Evolutionary conservation across 257 asterid species (phyloP).

Genomic region (Gentiana dahurica): DNA sequence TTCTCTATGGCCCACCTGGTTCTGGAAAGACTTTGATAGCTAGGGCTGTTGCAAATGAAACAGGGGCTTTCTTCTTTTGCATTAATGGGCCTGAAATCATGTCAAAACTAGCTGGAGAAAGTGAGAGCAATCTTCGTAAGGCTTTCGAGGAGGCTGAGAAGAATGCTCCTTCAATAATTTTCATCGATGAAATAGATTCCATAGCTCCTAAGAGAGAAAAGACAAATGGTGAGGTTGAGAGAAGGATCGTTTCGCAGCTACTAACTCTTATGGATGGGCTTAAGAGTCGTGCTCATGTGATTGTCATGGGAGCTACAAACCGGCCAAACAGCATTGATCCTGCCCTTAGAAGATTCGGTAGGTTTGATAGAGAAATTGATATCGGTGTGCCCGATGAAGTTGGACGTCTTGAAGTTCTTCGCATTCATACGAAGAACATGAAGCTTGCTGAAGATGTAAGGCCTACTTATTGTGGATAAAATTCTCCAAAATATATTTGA

Average conservation of each 20-base stretch:
- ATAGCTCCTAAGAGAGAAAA: constrained; percentile 59
- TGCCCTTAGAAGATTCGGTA: constrained; percentile 52
- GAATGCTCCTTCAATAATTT: constrained; percentile 51
- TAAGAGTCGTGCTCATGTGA: constrained; percentile 47
- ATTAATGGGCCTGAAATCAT: constrained; percentile 56
- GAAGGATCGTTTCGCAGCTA: constrained; percentile 52
- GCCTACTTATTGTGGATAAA: constrained; percentile 2
- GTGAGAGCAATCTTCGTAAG: constrained; percentile 56
- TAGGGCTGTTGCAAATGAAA: constrained; percentile 54
- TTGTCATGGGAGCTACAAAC: constrained; percentile 54
- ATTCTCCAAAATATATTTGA: background rate
- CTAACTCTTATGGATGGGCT: constrained; percentile 52
- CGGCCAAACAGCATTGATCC: constrained; percentile 56
- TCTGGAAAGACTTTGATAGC: constrained; percentile 55
- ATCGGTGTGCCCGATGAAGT: constrained; percentile 61
- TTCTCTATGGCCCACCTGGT: constrained; percentile 52
- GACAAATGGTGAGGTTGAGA: constrained; percentile 55
- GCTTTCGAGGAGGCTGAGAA: constrained; percentile 65
- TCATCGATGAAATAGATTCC: constrained; percentile 53
- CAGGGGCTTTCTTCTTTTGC: constrained; percentile 53
- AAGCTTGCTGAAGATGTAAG: constrained; percentile 48
- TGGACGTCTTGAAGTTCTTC: constrained; percentile 56
- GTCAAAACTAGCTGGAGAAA: constrained; percentile 60
- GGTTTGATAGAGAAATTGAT: constrained; percentile 59
- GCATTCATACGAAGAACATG: constrained; percentile 57